Evolutionary conservation across 176 grass and related monocot species (phyloP).

Genomic region (Alloteropsis semialata): DNA sequence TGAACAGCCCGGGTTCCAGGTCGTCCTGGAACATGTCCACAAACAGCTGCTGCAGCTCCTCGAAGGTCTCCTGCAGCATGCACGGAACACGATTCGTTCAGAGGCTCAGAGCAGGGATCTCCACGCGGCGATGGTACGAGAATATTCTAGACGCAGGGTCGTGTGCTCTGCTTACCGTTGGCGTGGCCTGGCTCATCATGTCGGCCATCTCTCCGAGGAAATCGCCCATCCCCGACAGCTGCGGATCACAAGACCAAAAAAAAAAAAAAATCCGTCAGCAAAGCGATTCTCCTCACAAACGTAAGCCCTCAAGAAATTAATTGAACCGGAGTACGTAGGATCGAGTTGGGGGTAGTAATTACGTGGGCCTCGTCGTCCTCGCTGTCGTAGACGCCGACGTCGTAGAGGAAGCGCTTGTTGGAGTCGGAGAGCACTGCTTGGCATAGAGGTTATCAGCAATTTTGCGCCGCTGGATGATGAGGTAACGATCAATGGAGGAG

Average conservation of each 20-base stretch:
- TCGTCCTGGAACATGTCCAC: constrained; percentile 76
- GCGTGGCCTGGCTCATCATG: constrained; percentile 75
- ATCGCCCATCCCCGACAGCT: constrained; percentile 58
- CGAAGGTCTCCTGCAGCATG: constrained; percentile 48
- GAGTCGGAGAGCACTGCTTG: constrained; percentile 74
- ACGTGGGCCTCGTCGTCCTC: constrained; percentile 50
- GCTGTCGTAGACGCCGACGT: constrained; percentile 72
- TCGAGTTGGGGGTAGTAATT: neutral
- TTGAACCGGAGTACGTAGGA: neutral
- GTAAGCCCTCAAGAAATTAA: neutral
- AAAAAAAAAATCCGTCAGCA: neutral
- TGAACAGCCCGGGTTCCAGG: constrained; percentile 16
- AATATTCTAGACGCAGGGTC: neutral
- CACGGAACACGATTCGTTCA: no score
- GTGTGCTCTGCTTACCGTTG: constrained; percentile 26
- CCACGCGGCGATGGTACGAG: neutral
- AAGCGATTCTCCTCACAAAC: no score
- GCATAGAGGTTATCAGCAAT: neutral
- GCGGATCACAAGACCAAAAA: neutral
- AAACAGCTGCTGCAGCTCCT: constrained; percentile 82
- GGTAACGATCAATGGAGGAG: neutral
- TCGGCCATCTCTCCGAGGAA: constrained; percentile 77
- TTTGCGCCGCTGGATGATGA: no score
- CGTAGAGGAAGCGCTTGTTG: constrained; percentile 91
- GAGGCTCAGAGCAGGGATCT: neutral